Evolutionary conservation across 2,329 filamentous ascomycete species (phyloP).

Genomic region (Aspergillus pseudoglaucus): DNA sequence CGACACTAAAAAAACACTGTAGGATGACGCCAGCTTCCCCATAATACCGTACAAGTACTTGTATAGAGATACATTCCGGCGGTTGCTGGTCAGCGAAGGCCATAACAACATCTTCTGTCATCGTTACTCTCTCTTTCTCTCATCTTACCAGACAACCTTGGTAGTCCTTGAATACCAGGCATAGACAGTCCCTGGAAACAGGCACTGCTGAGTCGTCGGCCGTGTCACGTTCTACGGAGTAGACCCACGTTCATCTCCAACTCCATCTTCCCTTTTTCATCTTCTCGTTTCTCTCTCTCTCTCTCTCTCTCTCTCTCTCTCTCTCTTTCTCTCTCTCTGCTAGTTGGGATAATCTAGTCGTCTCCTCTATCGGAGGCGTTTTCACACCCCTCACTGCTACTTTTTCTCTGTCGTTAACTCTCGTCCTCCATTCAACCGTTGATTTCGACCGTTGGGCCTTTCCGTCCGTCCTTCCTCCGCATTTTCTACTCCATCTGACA

Average conservation of each 20-base stretch:
- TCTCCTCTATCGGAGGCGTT: background rate
- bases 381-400: slow-evolving; percentile 2
- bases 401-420: slow-evolving; percentile 3
- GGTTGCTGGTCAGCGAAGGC: background rate
- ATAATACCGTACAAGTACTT: background rate
- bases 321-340: background rate
- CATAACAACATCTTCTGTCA: background rate
- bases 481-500: slow-evolving; percentile 3
- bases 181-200: background rate
- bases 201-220: background rate
- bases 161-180: background rate
- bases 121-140: background rate
- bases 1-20: background rate
- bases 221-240: background rate
- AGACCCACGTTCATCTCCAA: slow-evolving; percentile 11
- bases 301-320: slow-evolving; percentile 1
- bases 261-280: slow-evolving; percentile 5
- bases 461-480: slow-evolving; percentile 5
- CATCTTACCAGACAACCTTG: background rate
- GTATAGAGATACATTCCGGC: background rate
- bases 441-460: background rate
- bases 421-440: slow-evolving; percentile 8
- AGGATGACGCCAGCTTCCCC: background rate
- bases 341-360: too few relatives aligned
- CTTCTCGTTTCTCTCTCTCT: slow-evolving; percentile 1